Conservation (phyloP, 306 rosid genomes). For the Castanospermum australe region DNA sequence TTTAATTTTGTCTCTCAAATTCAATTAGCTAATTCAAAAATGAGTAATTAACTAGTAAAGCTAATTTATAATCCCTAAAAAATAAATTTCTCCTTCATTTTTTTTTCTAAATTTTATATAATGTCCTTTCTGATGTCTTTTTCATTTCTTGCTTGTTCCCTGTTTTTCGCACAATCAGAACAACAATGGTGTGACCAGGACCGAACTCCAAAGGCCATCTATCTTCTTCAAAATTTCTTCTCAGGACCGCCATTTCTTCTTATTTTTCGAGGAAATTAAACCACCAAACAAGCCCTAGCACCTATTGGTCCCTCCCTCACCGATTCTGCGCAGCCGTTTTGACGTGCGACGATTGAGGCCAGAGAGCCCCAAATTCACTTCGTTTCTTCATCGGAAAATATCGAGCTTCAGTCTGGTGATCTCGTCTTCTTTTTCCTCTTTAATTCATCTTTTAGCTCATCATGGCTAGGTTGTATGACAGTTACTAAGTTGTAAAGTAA, state of each 20-base stretch:
- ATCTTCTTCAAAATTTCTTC: background rate
- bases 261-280: no score
- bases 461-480: background rate
- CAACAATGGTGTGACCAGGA: no score
- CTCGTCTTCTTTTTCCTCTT: background rate
- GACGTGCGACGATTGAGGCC: background rate
- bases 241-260: background rate
- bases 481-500: background rate
- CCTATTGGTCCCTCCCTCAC: background rate
- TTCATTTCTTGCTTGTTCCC: no score
- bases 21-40: no score
- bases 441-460: background rate
- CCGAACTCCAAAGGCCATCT: no score
- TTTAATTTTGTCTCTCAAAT: no score
- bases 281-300: background rate
- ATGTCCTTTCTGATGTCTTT: no score
- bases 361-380: background rate
- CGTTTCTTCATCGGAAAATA: background rate
- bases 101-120: no score
- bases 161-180: no score
- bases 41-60: no score
- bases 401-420: conserved; percentile 17
- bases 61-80: no score
- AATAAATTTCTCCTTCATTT: no score
- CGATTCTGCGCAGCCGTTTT: background rate